Evolutionary conservation across 2,329 filamentous ascomycete species (phyloP), one percentile per base, ranked within the genome.

Genomic region (Aspergillus brasiliensis): DNA sequence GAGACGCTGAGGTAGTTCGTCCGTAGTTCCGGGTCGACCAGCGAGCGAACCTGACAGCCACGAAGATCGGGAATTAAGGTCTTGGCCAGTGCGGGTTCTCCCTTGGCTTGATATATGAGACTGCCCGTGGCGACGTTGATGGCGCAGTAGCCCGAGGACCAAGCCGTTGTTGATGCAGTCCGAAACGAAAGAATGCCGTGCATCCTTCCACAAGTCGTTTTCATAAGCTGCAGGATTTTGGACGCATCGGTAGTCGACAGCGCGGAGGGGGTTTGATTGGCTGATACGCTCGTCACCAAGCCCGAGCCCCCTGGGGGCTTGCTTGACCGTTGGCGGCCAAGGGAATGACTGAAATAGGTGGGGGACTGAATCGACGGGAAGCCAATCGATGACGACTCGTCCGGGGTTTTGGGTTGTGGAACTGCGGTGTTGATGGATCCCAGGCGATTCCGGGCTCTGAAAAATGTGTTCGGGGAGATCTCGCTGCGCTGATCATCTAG

Each of bases 151-250:
- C 80, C 80, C 10, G 80, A 81, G 38, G 78, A 78, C 80, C 80
- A 82, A 47, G 79, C 68, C 38, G 72, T 72, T 27, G 73, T 76
- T 25, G 75, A 71, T 23, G 78, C 71, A 10, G 74, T 77, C 51
- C 80, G 75, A 67, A 82, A 82, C 40, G 78, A 82, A n/a, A 82
- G 75, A 52, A 82, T 81, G 25, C 80, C 80, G 67, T 82, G 80
- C 80, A 82, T 82, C 58, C 80, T 73, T 52, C 80, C 80, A 68
- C 80, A 81, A 2, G 80, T 82, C 21, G 80, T 81, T 63, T 82
- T 82, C 80, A 82, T 82, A 51, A 82, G 69, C 62, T 82, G 77
- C 49, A 82, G 66, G 34, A 82, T 81, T 62, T 80, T 82, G 27
- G 77, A 74, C 8, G 79, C 75, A 67, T 82, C 80, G 28, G 77